Evolutionary conservation across 805 yeast species (phyloP), one percentile per base, ranked within the genome.

Genomic region (Saturnispora sekii): DNA sequence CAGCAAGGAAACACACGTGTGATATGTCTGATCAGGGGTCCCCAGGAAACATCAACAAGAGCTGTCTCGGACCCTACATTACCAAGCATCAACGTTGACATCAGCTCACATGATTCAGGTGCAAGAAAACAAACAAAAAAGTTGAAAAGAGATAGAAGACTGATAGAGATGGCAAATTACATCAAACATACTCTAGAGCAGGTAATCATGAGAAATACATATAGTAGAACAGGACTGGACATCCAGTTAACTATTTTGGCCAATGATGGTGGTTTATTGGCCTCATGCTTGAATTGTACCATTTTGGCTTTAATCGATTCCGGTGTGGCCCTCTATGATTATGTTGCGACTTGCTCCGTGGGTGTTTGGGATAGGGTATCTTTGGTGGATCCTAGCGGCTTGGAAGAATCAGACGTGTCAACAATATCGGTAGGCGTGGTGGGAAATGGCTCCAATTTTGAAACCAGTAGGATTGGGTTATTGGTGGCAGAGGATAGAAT

Each of bases 221-320:
- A 87, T 55, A 90, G 97, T 5, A 70, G 96, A 49, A 87, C 97
- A 0, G 70, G 78, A 33, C 84, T 93, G n/a, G 76, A 76, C 35
- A 73, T 90, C 6, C 74, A 76, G 37, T 67, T 89, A 6, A 84
- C 85, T 51, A 88, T 93, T 0, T 67, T 93, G 43, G 79, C 87
- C 11, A 86, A 87, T 56, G 98, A 93, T 57, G 98, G 98, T 33
- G 95, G 95, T 0, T 59, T 90, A 21, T 62, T 90, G 51, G 76
- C 95, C 0, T 72, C 84, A 1, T 77, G 93, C 52, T 72, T 86
- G 36, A 93, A 93, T 59, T 85, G 97, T 9, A 76, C 85, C 36
- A 86, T 96, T 1, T 66, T 93, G 54, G 97, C 96, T 0, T 69
- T 93, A 37, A 78, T 93, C 31, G 97, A 93, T 64, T 97, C 97